Conservation (phyloP, 2,329 filamentous ascomycete genomes). For the Beauveria pseudobassiana region DNA sequence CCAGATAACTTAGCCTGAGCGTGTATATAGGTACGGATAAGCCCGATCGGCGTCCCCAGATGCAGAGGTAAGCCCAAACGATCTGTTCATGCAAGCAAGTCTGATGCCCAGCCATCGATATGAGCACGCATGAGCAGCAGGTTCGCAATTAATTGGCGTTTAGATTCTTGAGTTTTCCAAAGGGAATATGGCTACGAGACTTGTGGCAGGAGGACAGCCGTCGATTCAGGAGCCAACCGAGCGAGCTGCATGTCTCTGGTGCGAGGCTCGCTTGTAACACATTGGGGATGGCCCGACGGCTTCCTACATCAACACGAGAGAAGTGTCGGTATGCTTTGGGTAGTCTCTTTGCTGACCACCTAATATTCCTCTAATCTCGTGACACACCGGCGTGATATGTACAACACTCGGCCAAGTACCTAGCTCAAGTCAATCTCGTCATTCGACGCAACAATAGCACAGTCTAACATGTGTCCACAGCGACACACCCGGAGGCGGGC, state of each 20-base stretch:
- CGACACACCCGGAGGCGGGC: not conserved
- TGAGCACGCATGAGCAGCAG: not conserved
- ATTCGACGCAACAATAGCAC: not conserved
- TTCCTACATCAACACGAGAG: not conserved
- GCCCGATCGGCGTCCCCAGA: not conserved
- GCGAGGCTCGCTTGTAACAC: slow-evolving; percentile 8
- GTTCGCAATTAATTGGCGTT: not conserved
- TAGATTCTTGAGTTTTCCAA: not conserved
- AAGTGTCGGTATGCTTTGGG: not conserved
- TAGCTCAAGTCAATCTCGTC: not conserved
- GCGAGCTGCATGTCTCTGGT: slow-evolving; percentile 4
- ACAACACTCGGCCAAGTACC: not conserved
- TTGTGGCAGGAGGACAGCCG: not conserved
- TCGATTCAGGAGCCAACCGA: not conserved
- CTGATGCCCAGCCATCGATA: not conserved
- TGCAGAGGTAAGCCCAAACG: not conserved
- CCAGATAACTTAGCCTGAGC: not conserved
- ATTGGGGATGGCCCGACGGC: not conserved
- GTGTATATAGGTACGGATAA: not conserved
- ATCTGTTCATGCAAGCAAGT: not conserved
- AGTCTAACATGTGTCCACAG: not conserved
- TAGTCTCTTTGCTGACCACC: not conserved
- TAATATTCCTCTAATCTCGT: not conserved
- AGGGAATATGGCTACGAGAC: not conserved
- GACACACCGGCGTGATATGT: not conserved